Conservation (phyloP, 2,329 filamentous ascomycete species). For the Diaporthe humulicola region DNA sequence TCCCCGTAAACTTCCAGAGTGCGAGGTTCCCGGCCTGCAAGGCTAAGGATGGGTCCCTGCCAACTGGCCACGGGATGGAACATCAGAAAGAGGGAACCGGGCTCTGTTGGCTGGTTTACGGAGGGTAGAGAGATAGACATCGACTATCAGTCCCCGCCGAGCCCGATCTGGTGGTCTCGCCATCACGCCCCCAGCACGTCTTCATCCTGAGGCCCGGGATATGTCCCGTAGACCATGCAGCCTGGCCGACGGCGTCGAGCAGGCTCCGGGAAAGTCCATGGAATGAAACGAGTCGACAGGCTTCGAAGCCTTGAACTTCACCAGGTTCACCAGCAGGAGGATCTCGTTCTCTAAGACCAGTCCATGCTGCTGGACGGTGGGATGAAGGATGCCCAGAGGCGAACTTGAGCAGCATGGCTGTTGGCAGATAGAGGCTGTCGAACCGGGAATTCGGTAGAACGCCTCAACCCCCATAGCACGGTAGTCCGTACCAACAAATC, state of each 20-base stretch:
- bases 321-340: slow-evolving; percentile 27
- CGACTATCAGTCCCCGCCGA: slow-evolving; percentile 28
- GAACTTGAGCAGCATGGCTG: slow-evolving; percentile 4
- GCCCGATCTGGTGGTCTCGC: slow-evolving; percentile 16
- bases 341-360: slow-evolving; percentile 25
- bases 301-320: background rate
- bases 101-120: slow-evolving; percentile 40
- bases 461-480: slow-evolving; percentile 5
- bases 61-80: slow-evolving; percentile 23
- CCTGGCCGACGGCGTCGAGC: slow-evolving; percentile 40
- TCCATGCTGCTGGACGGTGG: slow-evolving; percentile 15
- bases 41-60: slow-evolving; percentile 30
- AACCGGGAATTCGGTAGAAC: background rate
- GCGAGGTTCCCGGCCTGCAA: background rate
- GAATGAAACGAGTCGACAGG: background rate
- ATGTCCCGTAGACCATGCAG: slow-evolving; percentile 32
- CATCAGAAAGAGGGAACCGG: slow-evolving; percentile 28
- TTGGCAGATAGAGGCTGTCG: slow-evolving; percentile 6
- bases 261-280: background rate
- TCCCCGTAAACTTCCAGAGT: background rate
- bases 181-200: background rate
- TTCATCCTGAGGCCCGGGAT: slow-evolving; percentile 9
- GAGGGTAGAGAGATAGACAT: slow-evolving; percentile 25
- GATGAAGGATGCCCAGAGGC: slow-evolving; percentile 1
- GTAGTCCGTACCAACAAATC: slow-evolving; percentile 26